Conservation (phyloP, 2,329 filamentous ascomycete genomes). For the Beauveria sp. region DNA sequence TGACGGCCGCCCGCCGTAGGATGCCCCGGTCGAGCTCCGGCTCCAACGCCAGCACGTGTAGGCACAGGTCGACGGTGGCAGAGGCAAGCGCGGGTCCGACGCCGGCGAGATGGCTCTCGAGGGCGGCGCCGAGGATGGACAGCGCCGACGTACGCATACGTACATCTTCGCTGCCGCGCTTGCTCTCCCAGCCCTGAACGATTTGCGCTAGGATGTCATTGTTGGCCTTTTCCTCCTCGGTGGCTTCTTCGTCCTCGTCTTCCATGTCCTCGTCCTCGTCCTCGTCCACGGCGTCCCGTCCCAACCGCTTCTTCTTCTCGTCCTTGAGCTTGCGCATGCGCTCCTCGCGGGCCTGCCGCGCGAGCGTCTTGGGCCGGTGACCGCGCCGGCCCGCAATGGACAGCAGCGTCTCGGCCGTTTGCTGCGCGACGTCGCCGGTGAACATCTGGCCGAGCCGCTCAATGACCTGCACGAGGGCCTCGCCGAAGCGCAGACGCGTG, state of each 20-base stretch:
- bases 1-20: conserved; percentile 56
- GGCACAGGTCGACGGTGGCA: conserved; percentile 52
- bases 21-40: conserved; percentile 53
- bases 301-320: conserved; percentile 25
- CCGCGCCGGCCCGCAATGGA: conserved; percentile 57
- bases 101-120: conserved; percentile 54
- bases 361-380: conserved; percentile 50
- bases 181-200: conserved; percentile 60
- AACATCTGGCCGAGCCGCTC: conserved; percentile 52
- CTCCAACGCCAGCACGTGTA: conserved; percentile 58
- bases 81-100: conserved; percentile 46
- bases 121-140: conserved; percentile 51
- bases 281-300: conserved; percentile 15
- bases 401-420: conserved; percentile 52
- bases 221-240: conserved; percentile 35
- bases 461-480: conserved; percentile 58
- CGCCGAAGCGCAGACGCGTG: conserved; percentile 59
- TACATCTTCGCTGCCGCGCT: conserved; percentile 59
- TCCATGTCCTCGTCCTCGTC: conserved; percentile 37
- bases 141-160: conserved; percentile 63
- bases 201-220: conserved; percentile 51
- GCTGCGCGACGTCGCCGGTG: conserved; percentile 41
- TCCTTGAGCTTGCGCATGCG: conserved; percentile 40
- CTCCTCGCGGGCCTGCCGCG: conserved; percentile 45
- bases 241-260: conserved; percentile 38